Percentiles rank a stretch among this genome's conserved stretches.
Conservation (phyloP, 441 rosid species). For the Gossypium laxum region DNA sequence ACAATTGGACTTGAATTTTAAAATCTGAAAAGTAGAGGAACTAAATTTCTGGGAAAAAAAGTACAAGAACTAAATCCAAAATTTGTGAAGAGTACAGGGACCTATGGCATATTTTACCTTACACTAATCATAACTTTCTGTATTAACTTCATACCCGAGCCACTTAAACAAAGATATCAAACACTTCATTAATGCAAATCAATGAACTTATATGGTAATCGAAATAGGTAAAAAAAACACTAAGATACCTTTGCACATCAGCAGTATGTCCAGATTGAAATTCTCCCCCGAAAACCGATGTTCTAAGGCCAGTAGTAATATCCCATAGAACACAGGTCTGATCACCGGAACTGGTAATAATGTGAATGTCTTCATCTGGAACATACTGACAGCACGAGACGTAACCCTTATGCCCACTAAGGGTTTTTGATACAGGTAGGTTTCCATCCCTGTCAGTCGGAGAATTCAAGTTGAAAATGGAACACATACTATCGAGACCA, state of each 20-base stretch:
- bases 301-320: slow-evolving; percentile 79
- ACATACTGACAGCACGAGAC: slow-evolving; percentile 85
- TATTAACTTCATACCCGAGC: not conserved
- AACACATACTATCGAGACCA: slow-evolving; percentile 86
- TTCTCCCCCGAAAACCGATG: slow-evolving; percentile 92
- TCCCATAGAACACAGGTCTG: slow-evolving; percentile 92
- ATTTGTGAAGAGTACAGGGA: too few relatives aligned
- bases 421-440: slow-evolving; percentile 65
- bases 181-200: too few relatives aligned
- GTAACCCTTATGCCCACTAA: slow-evolving; percentile 80
- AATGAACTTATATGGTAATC: not conserved
- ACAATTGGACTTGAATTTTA: too few relatives aligned
- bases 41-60: too few relatives aligned
- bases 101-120: too few relatives aligned
- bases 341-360: slow-evolving; percentile 85
- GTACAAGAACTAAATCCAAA: too few relatives aligned
- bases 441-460: slow-evolving; percentile 77
- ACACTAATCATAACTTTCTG: not conserved
- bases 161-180: not conserved
- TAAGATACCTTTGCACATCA: slow-evolving; percentile 69
- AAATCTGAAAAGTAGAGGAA: too few relatives aligned
- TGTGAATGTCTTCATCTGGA: slow-evolving; percentile 76
- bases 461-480: slow-evolving; percentile 79
- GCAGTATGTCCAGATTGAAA: slow-evolving; percentile 94
- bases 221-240: slow-evolving; percentile 1